phyloP scores from a whole-genome alignment of 805 yeast species.

The Yarrowia bubula region DNA sequence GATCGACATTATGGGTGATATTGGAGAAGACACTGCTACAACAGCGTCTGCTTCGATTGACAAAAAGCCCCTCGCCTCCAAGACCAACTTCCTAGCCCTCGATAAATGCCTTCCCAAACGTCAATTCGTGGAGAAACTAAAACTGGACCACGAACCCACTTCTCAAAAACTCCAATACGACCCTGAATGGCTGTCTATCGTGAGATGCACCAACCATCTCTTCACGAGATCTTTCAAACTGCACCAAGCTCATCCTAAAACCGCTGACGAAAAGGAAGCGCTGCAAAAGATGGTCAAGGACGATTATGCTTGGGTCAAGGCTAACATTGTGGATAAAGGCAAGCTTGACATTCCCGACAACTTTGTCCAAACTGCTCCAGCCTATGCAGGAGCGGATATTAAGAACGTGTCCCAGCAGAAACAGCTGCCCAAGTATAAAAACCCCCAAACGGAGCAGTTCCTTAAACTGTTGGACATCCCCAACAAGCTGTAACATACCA shows the following conservation, averaged over 20 bases:
- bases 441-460: conserved; percentile 37
- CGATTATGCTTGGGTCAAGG: conserved; percentile 37
- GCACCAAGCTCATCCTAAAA: background rate
- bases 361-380: conserved; percentile 29
- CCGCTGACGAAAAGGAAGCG: background rate
- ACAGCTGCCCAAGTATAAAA: conserved; percentile 22
- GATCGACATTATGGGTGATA: background rate
- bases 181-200: conserved; percentile 42
- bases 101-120: conserved; percentile 79
- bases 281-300: conserved; percentile 28
- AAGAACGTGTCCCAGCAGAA: background rate
- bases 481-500: background rate
- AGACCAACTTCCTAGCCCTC: conserved; percentile 59
- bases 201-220: conserved; percentile 33
- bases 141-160: conserved; percentile 36
- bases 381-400: background rate
- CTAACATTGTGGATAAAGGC: conserved; percentile 33
- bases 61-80: conserved; percentile 39
- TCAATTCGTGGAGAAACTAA: conserved; percentile 52
- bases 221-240: conserved; percentile 29
- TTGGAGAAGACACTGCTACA: background rate
- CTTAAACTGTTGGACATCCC: conserved; percentile 28
- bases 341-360: conserved; percentile 37
- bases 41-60: background rate
- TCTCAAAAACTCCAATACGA: conserved; percentile 35